phyloP scores from a whole-genome alignment of 192 early-diverging fungal species.

The Thamnidium elegans region DNA sequence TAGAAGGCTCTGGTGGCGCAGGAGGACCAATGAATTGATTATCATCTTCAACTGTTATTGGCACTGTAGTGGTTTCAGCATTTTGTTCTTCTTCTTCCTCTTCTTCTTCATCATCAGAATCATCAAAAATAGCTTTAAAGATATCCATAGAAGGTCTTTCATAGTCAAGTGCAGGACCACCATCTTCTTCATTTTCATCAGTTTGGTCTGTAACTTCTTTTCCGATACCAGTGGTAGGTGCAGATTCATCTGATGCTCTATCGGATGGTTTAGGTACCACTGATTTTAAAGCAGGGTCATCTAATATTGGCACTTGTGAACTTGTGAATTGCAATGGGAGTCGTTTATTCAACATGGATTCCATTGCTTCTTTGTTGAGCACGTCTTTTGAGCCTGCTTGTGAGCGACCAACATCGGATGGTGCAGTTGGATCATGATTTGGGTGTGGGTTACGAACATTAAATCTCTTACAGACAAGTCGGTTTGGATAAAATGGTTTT shows the following conservation, averaged over 20 bases:
- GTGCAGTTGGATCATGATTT: conserved; percentile 36
- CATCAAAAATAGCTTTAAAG: conserved; percentile 80
- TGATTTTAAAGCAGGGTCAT: conserved; percentile 20
- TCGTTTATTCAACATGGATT: conserved; percentile 35
- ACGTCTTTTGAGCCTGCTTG: conserved; percentile 36
- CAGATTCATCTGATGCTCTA: background rate
- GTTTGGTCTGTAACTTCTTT: conserved; percentile 8
- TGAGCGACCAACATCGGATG: conserved; percentile 29
- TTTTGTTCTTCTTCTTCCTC: conserved; percentile 38
- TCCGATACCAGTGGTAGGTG: background rate
- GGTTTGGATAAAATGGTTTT: conserved; percentile 59
- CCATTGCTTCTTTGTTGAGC: conserved; percentile 45
- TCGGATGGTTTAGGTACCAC: conserved; percentile 22
- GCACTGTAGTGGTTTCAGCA: background rate
- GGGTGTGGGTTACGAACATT: conserved; percentile 73
- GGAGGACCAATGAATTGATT: conserved; percentile 17
- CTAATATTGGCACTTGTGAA: background rate
- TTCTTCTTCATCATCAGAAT: conserved; percentile 59
- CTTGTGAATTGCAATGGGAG: conserved; percentile 4
- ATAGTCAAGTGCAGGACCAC: conserved; percentile 21
- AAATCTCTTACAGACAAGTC: conserved; percentile 76
- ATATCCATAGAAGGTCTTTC: conserved; percentile 80
- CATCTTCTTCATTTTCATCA: conserved; percentile 3
- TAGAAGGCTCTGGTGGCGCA: conserved; percentile 9
- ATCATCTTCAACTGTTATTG: background rate